A percentile compares a stretch with the other conserved stretches of the same genome.
Conservation (phyloP, 495 filamentous ascomycete genomes). For the Tuber brumale region DNA sequence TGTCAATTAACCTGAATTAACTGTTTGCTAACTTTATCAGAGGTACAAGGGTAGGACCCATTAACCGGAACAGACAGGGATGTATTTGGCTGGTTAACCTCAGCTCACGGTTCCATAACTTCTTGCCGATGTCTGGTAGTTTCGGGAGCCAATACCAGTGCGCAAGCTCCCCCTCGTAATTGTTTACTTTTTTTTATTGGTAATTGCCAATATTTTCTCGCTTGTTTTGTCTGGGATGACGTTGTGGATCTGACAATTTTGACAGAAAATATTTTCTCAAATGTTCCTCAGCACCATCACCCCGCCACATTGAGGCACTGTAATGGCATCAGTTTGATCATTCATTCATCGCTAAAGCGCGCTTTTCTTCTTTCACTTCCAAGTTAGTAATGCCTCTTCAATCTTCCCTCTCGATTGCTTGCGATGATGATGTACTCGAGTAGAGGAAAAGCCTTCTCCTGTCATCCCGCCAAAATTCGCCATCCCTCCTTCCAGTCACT, state of each 20-base stretch:
- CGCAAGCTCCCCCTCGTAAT: no score
- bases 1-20: not conserved
- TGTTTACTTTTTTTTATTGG: not conserved
- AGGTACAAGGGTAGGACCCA: no score
- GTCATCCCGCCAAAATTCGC: not conserved
- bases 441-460: not conserved
- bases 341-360: not conserved
- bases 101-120: no score
- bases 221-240: constrained; percentile 1
- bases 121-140: not conserved
- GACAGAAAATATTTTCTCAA: not conserved
- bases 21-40: not conserved
- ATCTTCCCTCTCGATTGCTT: not conserved
- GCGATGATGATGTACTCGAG: not conserved
- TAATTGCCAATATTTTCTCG: not conserved
- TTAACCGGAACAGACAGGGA: not conserved
- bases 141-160: no score
- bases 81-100: not conserved
- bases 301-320: not conserved
- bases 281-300: not conserved
- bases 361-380: not conserved
- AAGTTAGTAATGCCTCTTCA: not conserved
- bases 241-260: not conserved
- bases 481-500: not conserved
- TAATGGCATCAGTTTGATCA: not conserved